Percentiles rank a stretch among this genome's conserved stretches.
Evolutionary conservation across 2,329 filamentous ascomycete genomes (phyloP).

Genomic region (Neofusicoccum ribis): DNA sequence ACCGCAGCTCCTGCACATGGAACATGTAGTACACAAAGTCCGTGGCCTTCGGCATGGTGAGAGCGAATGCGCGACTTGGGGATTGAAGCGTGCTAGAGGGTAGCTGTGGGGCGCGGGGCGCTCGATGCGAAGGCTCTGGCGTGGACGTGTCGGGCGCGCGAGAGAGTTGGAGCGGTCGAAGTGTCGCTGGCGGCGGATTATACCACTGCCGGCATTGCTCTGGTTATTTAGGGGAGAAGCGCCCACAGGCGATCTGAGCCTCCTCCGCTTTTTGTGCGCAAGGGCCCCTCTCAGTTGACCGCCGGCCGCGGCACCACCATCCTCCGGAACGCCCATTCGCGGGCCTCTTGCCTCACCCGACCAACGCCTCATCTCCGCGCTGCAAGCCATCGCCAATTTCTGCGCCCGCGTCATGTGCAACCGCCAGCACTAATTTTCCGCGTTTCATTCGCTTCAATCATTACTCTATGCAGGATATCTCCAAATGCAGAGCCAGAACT

Average conservation of each 20-base stretch:
- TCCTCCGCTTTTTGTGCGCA: conserved; percentile 14
- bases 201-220: background rate
- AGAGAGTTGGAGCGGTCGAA: background rate
- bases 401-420: background rate
- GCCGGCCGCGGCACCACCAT: background rate
- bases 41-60: conserved; percentile 39
- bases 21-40: conserved; percentile 69
- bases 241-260: conserved; percentile 11
- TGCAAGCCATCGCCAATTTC: background rate
- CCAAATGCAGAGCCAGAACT: background rate
- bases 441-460: background rate
- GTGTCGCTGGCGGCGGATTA: background rate
- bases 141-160: background rate
- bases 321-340: background rate
- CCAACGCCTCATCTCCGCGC: background rate
- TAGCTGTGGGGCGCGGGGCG: background rate
- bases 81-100: background rate
- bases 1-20: conserved; percentile 75
- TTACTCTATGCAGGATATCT: background rate
- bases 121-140: background rate
- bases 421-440: background rate
- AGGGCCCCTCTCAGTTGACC: background rate
- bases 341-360: background rate
- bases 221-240: conserved; percentile 7
- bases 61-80: background rate